A percentile compares a stretch with the other conserved stretches of the same genome.
phyloP scores from a whole-genome alignment of 2,329 filamentous ascomycete species.

The Calonectria montana region DNA sequence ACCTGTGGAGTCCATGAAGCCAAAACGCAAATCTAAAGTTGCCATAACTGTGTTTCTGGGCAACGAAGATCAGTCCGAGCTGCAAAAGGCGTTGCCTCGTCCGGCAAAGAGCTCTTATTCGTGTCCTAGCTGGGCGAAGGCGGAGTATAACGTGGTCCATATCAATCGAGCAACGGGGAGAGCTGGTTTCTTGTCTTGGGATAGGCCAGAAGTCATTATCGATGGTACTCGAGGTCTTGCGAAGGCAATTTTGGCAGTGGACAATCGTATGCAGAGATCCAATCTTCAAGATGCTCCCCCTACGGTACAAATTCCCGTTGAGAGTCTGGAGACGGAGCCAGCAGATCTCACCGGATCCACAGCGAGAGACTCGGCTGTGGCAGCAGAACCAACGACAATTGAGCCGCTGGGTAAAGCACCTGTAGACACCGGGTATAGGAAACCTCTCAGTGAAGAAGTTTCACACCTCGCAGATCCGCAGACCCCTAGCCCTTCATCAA shows the following conservation, averaged over 20 bases:
- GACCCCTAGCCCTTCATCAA: slow-evolving; percentile 13
- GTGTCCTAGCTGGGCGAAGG: slow-evolving; percentile 62
- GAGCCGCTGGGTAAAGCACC: background rate
- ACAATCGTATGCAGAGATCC: slow-evolving; percentile 50
- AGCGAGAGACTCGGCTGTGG: slow-evolving; percentile 30
- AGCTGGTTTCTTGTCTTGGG: slow-evolving; percentile 60
- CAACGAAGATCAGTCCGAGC: slow-evolving; percentile 38
- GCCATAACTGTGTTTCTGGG: slow-evolving; percentile 62
- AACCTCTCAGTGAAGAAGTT: slow-evolving; percentile 20
- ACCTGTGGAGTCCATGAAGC: slow-evolving; percentile 36
- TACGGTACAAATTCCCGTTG: slow-evolving; percentile 47
- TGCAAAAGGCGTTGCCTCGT: slow-evolving; percentile 33
- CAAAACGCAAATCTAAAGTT: slow-evolving; percentile 51
- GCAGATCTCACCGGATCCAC: slow-evolving; percentile 44
- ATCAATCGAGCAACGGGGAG: slow-evolving; percentile 52
- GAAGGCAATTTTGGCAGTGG: slow-evolving; percentile 50
- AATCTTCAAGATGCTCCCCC: slow-evolving; percentile 44
- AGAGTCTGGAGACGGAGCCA: slow-evolving; percentile 29
- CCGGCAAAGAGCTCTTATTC: slow-evolving; percentile 49
- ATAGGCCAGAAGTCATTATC: slow-evolving; percentile 58
- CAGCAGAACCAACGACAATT: background rate
- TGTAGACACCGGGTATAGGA: slow-evolving; percentile 22
- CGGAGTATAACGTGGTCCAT: slow-evolving; percentile 56
- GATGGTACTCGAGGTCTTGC: slow-evolving; percentile 56
- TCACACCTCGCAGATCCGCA: slow-evolving; percentile 27